Base-by-base conservation (phyloP, 169 alveolate genomes). In the Cryptosporidium andersoni region DNA sequence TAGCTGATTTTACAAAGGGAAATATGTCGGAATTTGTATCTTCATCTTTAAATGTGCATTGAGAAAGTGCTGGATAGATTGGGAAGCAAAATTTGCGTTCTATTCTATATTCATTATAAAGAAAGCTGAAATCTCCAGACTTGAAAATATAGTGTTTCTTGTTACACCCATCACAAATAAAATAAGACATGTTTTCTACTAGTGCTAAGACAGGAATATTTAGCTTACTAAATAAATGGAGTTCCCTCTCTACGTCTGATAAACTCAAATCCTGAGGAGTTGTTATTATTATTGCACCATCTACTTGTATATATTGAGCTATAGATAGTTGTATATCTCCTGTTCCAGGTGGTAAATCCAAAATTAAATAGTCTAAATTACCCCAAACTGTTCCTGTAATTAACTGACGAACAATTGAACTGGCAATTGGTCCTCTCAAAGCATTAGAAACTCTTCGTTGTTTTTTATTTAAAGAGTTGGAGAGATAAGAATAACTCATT, bases 261-360 rank as follows among this genome's bases (percentile, higher is more conserved):
- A 93, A 92, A n/a, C 98, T 93, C 39, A 94, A 89, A 81, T 91
- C 95, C 80, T 94, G 94, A 53, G 98, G 98, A 3, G 99, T 97
- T 0, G 99, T 97, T n/a, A 97, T 96, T 14, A 97, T 95, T 9
- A 97, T 94, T 34, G 98, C 95, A 4, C 97, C 98, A 80, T 92
- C 92, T 6, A 95, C 65, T 14, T 82, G 88, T 63, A 97, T 91
- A 81, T 95, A 95, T 82, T 97, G 96, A 80, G 98, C 96, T 47
- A 98, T 92, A 56, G 99, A 95, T 49, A 98, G 91, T 88, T 96
- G 96, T 64, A 97, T 97, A 88, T 98, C 99, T 49, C 99, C 98
- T 6, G 99, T 98, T 1, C 99, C 99, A 3, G 99, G 99, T 1
- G 99, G 99, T 68, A 97, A 89, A 91, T 98, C 99, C 49, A 98